Evolutionary conservation across 768 basidiomycete genomes (phyloP).

Genomic region (Hortiboletus flavorubellus): DNA sequence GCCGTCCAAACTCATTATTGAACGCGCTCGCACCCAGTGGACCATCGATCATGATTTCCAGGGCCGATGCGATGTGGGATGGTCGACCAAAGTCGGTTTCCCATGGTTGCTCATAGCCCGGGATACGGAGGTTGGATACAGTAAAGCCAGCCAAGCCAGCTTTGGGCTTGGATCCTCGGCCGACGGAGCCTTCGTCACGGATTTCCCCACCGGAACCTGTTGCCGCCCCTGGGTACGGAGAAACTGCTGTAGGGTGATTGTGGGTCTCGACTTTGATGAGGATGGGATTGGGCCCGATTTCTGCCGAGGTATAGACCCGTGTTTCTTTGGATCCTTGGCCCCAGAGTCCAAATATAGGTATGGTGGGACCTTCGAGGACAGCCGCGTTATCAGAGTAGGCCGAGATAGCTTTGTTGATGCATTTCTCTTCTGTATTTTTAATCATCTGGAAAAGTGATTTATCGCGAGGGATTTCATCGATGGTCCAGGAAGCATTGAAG

Average conservation of each 20-base stretch:
- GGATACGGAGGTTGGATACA: conserved; percentile 90
- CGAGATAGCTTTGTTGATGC: conserved; percentile 78
- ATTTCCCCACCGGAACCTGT: conserved; percentile 99
- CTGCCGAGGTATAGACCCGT: conserved; percentile 51
- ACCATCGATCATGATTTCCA: conserved; percentile 97
- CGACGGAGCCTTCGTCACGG: conserved; percentile 95
- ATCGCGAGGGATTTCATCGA: conserved; percentile 65
- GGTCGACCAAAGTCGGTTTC: conserved; percentile 93
- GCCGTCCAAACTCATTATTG: conserved; percentile 98
- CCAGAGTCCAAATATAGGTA: conserved; percentile 70
- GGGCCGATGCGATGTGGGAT: conserved; percentile 82
- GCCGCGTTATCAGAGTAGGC: conserved; percentile 99
- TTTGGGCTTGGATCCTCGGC: conserved; percentile 93
- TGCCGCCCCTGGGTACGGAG: conserved; percentile 97
- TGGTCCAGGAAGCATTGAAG: conserved; percentile 96
- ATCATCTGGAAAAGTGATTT: conserved; percentile 95
- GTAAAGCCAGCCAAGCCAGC: conserved; percentile 93
- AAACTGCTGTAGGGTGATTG: conserved; percentile 98
- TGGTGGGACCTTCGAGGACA: conserved; percentile 70
- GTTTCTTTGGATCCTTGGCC: conserved; percentile 16
- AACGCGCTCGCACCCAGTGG: conserved; percentile 94
- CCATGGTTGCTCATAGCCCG: conserved; percentile 91
- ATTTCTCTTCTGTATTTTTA: conserved; percentile 85
- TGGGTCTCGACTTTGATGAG: conserved; percentile 98
- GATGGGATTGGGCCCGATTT: conserved; percentile 75